Conservation (phyloP, 192 early-diverging fungal species). For the Funneliformis geosporum region DNA sequence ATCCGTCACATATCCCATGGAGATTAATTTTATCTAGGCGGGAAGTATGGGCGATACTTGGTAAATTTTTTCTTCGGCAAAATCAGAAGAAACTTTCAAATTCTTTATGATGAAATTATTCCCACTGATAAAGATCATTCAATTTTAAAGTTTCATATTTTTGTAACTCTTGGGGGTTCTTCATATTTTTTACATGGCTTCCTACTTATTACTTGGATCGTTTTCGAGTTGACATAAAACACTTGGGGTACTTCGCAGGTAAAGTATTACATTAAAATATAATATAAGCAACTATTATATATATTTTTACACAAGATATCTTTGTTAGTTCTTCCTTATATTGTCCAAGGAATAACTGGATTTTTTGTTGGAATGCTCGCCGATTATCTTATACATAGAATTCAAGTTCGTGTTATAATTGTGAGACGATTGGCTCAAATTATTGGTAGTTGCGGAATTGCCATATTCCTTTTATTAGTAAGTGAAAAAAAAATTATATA, state of each 20-base stretch:
- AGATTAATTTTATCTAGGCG: not conserved
- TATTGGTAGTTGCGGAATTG: slow-evolving; percentile 38
- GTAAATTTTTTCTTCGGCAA: not conserved
- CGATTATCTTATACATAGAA: slow-evolving; percentile 36
- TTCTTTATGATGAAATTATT: not conserved
- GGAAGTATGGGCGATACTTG: slow-evolving; percentile 14
- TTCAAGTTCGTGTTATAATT: slow-evolving; percentile 31
- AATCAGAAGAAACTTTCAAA: too few species aligned
- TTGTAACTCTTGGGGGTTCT: slow-evolving; percentile 41
- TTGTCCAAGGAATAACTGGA: slow-evolving; percentile 37
- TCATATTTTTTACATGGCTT: slow-evolving; percentile 42
- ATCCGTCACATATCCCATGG: slow-evolving; percentile 16
- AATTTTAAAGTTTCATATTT: slow-evolving; percentile 21
- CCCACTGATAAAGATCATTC: not conserved
- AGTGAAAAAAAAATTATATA: not conserved
- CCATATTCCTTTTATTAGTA: slow-evolving; percentile 33
- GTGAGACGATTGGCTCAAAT: slow-evolving; percentile 35
- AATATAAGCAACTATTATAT: not conserved
- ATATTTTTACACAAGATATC: not conserved
- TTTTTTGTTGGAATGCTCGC: slow-evolving; percentile 37
- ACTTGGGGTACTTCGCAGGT: slow-evolving; percentile 45
- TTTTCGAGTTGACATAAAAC: slow-evolving; percentile 42
- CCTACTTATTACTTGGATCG: slow-evolving; percentile 44
- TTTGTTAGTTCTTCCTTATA: slow-evolving; percentile 37
- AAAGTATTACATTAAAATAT: not conserved